Evolutionary conservation across 108 stramenopile genomes (phyloP).

Genomic region (Nitzschia sp.): DNA sequence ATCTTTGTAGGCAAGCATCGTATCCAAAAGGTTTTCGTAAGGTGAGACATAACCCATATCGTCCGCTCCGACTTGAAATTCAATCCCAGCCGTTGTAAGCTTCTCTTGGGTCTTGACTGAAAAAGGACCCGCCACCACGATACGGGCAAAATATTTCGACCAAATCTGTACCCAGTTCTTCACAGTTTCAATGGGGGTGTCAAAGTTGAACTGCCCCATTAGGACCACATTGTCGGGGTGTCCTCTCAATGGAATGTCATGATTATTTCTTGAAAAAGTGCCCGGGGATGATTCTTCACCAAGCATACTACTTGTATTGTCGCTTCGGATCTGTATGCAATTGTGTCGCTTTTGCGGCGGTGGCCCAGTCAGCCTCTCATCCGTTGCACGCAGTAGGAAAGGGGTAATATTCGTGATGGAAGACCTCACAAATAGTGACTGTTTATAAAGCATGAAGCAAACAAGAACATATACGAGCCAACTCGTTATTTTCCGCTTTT

Average conservation of each 20-base stretch:
- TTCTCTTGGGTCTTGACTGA: not conserved
- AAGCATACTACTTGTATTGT: too few species aligned
- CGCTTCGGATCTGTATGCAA: too few species aligned
- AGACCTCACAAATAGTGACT: too few species aligned
- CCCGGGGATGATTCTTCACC: not conserved
- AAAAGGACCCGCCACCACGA: not conserved
- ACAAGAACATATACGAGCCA: too few species aligned
- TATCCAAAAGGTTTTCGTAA: not conserved
- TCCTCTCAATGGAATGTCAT: not conserved
- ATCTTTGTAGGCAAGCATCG: not conserved
- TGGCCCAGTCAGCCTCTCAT: too few species aligned
- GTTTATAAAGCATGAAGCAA: too few species aligned
- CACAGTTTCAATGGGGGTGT: not conserved
- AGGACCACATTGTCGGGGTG: not conserved
- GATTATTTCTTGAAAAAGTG: not conserved
- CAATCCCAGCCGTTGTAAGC: not conserved
- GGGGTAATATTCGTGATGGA: too few species aligned
- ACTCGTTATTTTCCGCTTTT: too few species aligned
- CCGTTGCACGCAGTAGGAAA: too few species aligned
- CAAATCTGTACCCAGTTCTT: not conserved
- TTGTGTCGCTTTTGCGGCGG: too few species aligned
- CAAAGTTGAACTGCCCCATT: not conserved
- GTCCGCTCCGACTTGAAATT: not conserved
- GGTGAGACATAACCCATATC: not conserved
- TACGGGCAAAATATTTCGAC: not conserved